These are phyloP conservation scores for Leccinum boreale DNA, from an alignment of 768 basidiomycete species.

Conservation along the genomic window DNA sequence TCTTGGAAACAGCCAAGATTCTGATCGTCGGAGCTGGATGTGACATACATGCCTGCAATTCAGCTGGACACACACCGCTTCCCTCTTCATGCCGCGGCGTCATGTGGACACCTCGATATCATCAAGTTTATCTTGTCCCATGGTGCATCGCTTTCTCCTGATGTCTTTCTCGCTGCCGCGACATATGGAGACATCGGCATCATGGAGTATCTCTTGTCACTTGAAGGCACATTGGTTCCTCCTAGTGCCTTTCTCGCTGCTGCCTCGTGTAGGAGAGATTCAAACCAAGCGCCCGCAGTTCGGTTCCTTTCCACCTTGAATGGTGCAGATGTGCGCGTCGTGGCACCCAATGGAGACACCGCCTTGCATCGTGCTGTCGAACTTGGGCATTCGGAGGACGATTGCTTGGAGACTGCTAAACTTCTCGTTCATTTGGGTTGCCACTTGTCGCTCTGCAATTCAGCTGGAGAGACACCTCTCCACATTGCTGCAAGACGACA, in stretches of 20 bases:
- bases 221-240: neutral
- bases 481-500: neutral
- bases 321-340: neutral
- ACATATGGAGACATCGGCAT: neutral
- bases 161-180: neutral
- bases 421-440: neutral
- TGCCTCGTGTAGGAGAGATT: neutral
- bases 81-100: neutral
- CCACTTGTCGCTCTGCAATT: neutral
- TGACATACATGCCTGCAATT: neutral
- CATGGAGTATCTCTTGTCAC: neutral
- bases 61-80: neutral
- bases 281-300: neutral
- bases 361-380: neutral
- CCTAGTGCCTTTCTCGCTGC: neutral
- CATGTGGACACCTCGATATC: neutral
- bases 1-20: neutral
- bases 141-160: neutral
- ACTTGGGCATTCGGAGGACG: neutral
- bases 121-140: neutral
- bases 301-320: neutral
- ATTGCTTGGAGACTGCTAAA: neutral
- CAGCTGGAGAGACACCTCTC: neutral
- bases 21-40: neutral
- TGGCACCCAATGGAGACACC: neutral